Percentiles rank a stretch among this genome's conserved stretches.
These are phyloP conservation scores for Laburnicola sp. DNA, from an alignment of 2,329 filamentous ascomycete genomes.

Conservation along the genomic window DNA sequence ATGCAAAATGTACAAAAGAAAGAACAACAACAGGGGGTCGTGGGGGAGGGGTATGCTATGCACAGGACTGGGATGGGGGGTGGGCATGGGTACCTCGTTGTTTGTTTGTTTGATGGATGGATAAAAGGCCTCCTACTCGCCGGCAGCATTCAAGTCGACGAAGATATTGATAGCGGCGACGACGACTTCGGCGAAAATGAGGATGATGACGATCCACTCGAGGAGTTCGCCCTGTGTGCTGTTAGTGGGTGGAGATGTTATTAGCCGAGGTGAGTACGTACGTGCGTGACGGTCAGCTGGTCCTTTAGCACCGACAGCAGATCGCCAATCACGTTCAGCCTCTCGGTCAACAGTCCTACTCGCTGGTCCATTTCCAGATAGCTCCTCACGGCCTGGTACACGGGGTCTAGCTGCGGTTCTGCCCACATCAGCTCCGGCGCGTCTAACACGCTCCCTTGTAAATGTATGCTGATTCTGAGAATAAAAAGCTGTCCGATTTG, in stretches of 20 bases:
- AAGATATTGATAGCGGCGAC: slow-evolving; percentile 93
- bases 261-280: slow-evolving; percentile 20
- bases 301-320: slow-evolving; percentile 91
- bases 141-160: slow-evolving; percentile 81
- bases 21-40: neutral
- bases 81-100: no score
- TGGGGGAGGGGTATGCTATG: neutral
- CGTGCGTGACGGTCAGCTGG: slow-evolving; percentile 80
- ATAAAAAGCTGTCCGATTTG: slow-evolving; percentile 99
- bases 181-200: slow-evolving; percentile 93
- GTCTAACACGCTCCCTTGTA: slow-evolving; percentile 94
- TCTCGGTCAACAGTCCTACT: slow-evolving; percentile 83
- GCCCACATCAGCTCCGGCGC: slow-evolving; percentile 98
- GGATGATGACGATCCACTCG: slow-evolving; percentile 75
- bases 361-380: slow-evolving; percentile 99
- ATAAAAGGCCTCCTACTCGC: slow-evolving; percentile 43
- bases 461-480: slow-evolving; percentile 93
- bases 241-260: slow-evolving; percentile 14
- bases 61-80: neutral
- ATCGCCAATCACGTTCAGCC: slow-evolving; percentile 91
- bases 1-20: slow-evolving; percentile 3
- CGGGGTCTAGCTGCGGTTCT: slow-evolving; percentile 92
- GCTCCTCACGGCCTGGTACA: slow-evolving; percentile 91
- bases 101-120: neutral
- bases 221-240: slow-evolving; percentile 49